Evolutionary conservation across 2,329 filamentous ascomycete species (phyloP).

Genomic region (Lasiodiplodia theobromae): DNA sequence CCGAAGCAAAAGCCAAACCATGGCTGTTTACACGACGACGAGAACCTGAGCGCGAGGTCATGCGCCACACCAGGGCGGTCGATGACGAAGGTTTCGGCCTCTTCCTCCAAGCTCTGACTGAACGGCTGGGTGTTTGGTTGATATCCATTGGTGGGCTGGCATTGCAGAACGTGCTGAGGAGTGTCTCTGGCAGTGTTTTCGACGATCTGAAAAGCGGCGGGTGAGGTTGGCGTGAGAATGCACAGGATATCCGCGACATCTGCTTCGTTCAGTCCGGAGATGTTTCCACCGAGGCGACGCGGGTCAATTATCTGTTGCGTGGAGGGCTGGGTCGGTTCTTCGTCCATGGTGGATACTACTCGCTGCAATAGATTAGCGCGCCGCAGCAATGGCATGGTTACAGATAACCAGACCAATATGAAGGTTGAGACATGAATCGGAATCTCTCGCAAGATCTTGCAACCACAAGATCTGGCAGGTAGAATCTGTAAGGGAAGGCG

Average conservation of each 20-base stretch:
- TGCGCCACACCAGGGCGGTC: constrained; percentile 47
- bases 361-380: constrained; percentile 1
- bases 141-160: constrained; percentile 40
- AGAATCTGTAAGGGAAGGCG: neutral
- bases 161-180: constrained; percentile 69
- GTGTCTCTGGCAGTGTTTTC: constrained; percentile 57
- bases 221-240: constrained; percentile 81
- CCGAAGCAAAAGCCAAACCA: constrained; percentile 84
- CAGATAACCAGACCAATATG: neutral
- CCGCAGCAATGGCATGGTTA: neutral
- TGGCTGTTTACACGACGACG: constrained; percentile 73
- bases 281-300: constrained; percentile 77
- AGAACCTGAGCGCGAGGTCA: constrained; percentile 83
- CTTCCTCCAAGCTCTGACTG: constrained; percentile 41
- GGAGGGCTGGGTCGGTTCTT: constrained; percentile 63
- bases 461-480: neutral
- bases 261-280: constrained; percentile 81
- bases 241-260: constrained; percentile 90
- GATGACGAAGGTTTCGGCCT: constrained; percentile 57
- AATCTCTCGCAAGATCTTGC: neutral
- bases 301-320: constrained; percentile 86
- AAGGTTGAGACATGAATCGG: neutral
- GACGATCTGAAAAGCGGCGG: constrained; percentile 76
- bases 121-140: constrained; percentile 36
- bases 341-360: constrained; percentile 21